Conservation (phyloP, 2,329 filamentous ascomycete genomes). For the Tolypocladium amazonense region DNA sequence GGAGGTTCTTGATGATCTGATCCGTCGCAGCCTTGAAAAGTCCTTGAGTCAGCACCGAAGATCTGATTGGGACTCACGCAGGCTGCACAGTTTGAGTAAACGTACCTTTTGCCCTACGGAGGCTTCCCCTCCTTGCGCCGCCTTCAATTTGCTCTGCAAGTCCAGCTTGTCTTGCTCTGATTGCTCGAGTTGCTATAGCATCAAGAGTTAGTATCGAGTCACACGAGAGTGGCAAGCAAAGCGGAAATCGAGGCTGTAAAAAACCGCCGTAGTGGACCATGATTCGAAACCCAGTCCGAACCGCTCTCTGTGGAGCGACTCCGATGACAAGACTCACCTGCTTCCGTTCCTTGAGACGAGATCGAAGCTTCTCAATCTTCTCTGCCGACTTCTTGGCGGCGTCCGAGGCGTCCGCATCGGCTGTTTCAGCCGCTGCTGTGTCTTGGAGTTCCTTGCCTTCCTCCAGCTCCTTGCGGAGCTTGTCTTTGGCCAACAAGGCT, state of each 20-base stretch:
- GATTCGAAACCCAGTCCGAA: background rate
- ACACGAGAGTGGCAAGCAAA: background rate
- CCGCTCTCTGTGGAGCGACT: background rate
- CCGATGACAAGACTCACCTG: conserved; percentile 37
- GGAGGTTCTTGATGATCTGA: conserved; percentile 54
- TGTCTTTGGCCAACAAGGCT: conserved; percentile 49
- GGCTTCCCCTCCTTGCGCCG: conserved; percentile 36
- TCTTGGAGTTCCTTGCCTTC: conserved; percentile 32
- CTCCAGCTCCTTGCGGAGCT: conserved; percentile 43
- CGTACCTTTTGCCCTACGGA: conserved; percentile 43
- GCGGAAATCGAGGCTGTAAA: background rate
- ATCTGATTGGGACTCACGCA: no score
- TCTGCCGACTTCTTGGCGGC: conserved; percentile 32
- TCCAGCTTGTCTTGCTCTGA: conserved; percentile 46
- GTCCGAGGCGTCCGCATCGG: conserved; percentile 23
- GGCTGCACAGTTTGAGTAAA: conserved; percentile 8
- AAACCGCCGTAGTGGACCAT: no score
- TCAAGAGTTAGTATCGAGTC: background rate
- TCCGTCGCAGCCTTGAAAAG: conserved; percentile 35
- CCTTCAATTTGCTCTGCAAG: conserved; percentile 43
- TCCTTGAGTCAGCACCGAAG: background rate
- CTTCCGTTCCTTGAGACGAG: conserved; percentile 43
- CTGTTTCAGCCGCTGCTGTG: conserved; percentile 18
- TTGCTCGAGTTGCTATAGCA: conserved; percentile 44
- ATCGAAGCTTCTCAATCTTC: conserved; percentile 47